phyloP scores from a whole-genome alignment of 2,329 filamentous ascomycete genomes.

The Botrytis paeoniae region DNA sequence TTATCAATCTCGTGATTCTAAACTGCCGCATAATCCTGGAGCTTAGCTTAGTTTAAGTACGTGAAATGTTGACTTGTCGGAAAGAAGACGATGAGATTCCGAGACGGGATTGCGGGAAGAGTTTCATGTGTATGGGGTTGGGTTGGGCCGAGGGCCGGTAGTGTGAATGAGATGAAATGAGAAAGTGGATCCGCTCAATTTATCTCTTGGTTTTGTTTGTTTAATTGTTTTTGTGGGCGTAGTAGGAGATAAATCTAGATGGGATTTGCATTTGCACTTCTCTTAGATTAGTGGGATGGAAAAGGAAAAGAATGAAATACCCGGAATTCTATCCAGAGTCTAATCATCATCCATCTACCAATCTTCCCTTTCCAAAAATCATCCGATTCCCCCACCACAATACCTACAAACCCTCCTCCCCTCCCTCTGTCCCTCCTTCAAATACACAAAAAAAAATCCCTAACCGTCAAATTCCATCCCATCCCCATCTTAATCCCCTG shows the following conservation, averaged over 20 bases:
- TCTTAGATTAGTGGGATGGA: background rate
- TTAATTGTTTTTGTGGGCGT: background rate
- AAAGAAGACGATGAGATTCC: background rate
- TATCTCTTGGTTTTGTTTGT: background rate
- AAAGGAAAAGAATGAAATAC: background rate
- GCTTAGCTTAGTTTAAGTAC: background rate
- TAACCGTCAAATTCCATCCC: background rate
- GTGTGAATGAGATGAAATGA: background rate
- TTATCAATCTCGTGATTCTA: background rate
- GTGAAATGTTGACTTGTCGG: background rate
- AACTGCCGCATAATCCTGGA: background rate
- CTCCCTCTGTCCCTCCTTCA: background rate
- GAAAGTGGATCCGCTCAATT: background rate
- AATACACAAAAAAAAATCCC: background rate
- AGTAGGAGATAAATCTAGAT: background rate
- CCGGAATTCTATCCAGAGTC: background rate
- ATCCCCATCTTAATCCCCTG: background rate
- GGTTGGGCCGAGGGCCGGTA: background rate
- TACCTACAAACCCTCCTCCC: background rate
- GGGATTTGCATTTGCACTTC: background rate
- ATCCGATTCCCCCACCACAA: background rate
- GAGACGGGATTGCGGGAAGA: slow-evolving; percentile 7
- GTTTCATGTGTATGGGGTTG: background rate
- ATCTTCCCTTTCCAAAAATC: background rate
- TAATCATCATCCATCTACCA: background rate